Conservation (phyloP, 2,329 filamentous ascomycete genomes). For the Pseudogymnoascus sp. region DNA sequence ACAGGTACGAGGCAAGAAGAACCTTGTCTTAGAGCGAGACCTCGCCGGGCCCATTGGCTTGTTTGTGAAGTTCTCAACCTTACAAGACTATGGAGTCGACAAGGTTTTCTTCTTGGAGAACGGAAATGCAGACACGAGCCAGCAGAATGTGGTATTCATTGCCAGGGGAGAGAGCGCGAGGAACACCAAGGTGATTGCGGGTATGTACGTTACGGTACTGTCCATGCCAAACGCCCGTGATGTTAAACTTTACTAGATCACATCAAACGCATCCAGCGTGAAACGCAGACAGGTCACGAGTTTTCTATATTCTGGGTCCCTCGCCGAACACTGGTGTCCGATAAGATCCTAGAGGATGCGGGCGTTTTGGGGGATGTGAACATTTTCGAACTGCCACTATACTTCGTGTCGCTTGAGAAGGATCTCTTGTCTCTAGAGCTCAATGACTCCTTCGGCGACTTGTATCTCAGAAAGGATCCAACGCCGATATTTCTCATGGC, state of each 20-base stretch:
- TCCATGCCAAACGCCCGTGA: not conserved
- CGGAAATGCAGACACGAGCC: slow-evolving; percentile 86
- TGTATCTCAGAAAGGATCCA: slow-evolving; percentile 86
- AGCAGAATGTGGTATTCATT: slow-evolving; percentile 92
- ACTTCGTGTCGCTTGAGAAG: slow-evolving; percentile 85
- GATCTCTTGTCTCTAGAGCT: slow-evolving; percentile 89
- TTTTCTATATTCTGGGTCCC: slow-evolving; percentile 97
- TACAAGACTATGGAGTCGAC: slow-evolving; percentile 96
- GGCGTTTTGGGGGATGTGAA: slow-evolving; percentile 90
- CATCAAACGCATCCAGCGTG: slow-evolving; percentile 80
- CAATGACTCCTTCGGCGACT: slow-evolving; percentile 75
- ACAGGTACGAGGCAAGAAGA: slow-evolving; percentile 97
- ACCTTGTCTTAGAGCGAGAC: slow-evolving; percentile 84
- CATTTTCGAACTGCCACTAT: slow-evolving; percentile 77
- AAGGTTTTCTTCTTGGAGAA: slow-evolving; percentile 97
- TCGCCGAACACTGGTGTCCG: slow-evolving; percentile 81
- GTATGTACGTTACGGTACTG: slow-evolving; percentile 43
- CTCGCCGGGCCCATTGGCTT: slow-evolving; percentile 84
- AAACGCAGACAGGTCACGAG: slow-evolving; percentile 86
- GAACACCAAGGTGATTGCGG: slow-evolving; percentile 78
- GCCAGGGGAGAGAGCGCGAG: slow-evolving; percentile 82
- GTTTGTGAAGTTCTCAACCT: slow-evolving; percentile 88
- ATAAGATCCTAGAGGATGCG: slow-evolving; percentile 84
- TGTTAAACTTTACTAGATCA: slow-evolving; percentile 60
- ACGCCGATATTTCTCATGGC: slow-evolving; percentile 85